Percentiles rank a stretch among this genome's conserved stretches.
Evolutionary conservation across 1,139 yeast genomes (phyloP).

Genomic region (Yamadazyma jaroonii): DNA sequence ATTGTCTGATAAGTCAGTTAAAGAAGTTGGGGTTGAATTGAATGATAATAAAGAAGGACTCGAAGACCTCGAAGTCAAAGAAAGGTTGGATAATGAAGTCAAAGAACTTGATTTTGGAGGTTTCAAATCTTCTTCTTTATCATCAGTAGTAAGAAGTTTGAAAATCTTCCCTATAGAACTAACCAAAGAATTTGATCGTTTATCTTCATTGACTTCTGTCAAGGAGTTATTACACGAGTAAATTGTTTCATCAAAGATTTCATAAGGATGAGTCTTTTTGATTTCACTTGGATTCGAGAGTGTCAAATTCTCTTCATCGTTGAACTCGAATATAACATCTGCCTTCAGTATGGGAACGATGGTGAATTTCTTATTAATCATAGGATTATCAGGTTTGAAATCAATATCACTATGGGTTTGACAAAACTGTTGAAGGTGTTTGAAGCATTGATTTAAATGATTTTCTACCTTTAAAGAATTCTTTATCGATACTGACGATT

Average conservation of each 20-base stretch:
- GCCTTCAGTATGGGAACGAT: slow-evolving; percentile 34
- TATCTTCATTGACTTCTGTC: slow-evolving; percentile 15
- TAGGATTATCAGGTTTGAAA: slow-evolving; percentile 48
- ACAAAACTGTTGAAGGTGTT: slow-evolving; percentile 18
- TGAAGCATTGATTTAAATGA: slow-evolving; percentile 25
- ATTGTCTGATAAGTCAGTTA: slow-evolving; percentile 31
- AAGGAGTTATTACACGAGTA: slow-evolving; percentile 49
- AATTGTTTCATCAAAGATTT: slow-evolving; percentile 73
- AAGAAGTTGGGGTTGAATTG: slow-evolving; percentile 39
- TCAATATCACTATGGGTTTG: slow-evolving; percentile 8
- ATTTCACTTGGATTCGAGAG: slow-evolving; percentile 28
- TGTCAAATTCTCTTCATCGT: slow-evolving; percentile 9
- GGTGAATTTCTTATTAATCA: slow-evolving; percentile 48
- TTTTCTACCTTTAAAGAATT: slow-evolving; percentile 29
- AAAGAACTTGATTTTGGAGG: slow-evolving; percentile 30
- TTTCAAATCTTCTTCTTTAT: slow-evolving; percentile 10
- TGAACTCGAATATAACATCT: background rate
- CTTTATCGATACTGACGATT: slow-evolving; percentile 32
- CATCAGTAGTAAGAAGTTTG: slow-evolving; percentile 35
- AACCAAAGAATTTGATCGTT: slow-evolving; percentile 29
- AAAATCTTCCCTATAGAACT: slow-evolving; percentile 39
- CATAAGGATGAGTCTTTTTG: slow-evolving; percentile 61
- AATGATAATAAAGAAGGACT: slow-evolving; percentile 45
- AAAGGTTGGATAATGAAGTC: slow-evolving; percentile 36
- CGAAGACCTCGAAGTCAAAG: slow-evolving; percentile 37